phyloP scores from a whole-genome alignment of 495 filamentous ascomycete species.

The Astrothelium macrocarpum region DNA sequence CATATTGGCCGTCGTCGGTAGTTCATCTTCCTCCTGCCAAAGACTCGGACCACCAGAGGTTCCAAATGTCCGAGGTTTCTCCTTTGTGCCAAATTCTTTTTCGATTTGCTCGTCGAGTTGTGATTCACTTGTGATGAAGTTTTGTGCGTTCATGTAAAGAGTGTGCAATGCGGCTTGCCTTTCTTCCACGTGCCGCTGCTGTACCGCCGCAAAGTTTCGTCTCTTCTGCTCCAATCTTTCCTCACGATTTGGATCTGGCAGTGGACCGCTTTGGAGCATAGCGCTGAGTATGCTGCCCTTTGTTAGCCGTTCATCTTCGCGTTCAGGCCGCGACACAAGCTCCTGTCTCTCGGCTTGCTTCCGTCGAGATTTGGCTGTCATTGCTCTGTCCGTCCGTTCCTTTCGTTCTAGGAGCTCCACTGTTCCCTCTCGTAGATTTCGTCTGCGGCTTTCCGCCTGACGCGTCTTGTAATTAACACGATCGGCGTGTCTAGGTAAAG shows the following conservation, averaged over 20 bases:
- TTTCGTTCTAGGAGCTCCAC: conserved; percentile 50
- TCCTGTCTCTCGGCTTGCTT: conserved; percentile 37
- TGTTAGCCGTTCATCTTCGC: conserved; percentile 55
- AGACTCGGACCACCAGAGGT: conserved; percentile 31
- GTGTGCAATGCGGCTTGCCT: conserved; percentile 45
- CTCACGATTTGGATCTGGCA: conserved; percentile 42
- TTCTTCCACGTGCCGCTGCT: conserved; percentile 33
- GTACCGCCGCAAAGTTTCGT: conserved; percentile 31
- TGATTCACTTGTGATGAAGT: conserved; percentile 54
- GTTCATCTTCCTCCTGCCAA: conserved; percentile 47
- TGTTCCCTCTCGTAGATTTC: conserved; percentile 56
- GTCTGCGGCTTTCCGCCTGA: conserved; percentile 50
- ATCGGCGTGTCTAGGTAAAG: conserved; percentile 6
- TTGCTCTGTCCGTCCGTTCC: conserved; percentile 31
- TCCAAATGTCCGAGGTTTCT: conserved; percentile 34
- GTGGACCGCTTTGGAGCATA: conserved; percentile 18
- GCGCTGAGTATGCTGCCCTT: conserved; percentile 29
- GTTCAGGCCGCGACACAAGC: conserved; percentile 41
- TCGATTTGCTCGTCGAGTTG: conserved; percentile 55
- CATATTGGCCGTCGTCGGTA: conserved; percentile 43
- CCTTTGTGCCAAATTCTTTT: conserved; percentile 45
- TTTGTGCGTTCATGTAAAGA: conserved; percentile 54
- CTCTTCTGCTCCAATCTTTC: conserved; percentile 38
- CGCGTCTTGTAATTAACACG: conserved; percentile 52
- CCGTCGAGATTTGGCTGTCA: conserved; percentile 30